Evolutionary conservation across 306 rosid genomes (phyloP), one percentile per base, ranked within the genome.

Genomic region (Dalbergia oliveri): DNA sequence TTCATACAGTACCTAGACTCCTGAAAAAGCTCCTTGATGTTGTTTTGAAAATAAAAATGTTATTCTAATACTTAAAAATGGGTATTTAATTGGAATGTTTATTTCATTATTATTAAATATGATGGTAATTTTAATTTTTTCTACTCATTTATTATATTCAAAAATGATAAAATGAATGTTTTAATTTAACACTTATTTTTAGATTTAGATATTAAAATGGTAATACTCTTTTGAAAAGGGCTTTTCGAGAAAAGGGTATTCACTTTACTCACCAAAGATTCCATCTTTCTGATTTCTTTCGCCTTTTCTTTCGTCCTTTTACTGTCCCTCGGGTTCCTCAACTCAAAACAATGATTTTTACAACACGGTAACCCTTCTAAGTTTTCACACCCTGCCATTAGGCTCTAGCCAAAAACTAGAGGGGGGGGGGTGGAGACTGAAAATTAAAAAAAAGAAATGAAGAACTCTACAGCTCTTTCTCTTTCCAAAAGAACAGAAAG

Each of bases 291-390:
- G 67, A 51, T 79, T 14, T 65, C 78, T 73, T 87, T 79, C 62
- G 54, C 80, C 76, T 82, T 91, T 87, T 78, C 85, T 83, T 71
- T 86, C 84, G 88, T 89, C 91, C 83, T 83, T 76, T 76, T 75
- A 79, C 82, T 70, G 70, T 70, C 73, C 79, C 82, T 66, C 79
- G 56, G 79, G 85, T 81, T 85, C 88, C 77, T 51, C 81, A 21
- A 73, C 57, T 66, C 62, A 44, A 33, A 56, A 37, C 58, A 79
- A 69, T 70, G 44, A 44, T 18, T 63, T 15, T 65, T 57, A 69
- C 23, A 69, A 54, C 43, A 15, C 47, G 3, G 9, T 33, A 75
- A 56, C 63, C 81, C 26, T 72, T 63, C 57, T 41, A 34, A n/a
- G 33, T 50, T 39, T 21, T 60, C 71, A 33, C 19, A 4, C 11